Percentiles rank a stretch among this genome's conserved stretches.
phyloP scores from a whole-genome alignment of 352 stramenopile species.

The Phytophthora gonapodyides region DNA sequence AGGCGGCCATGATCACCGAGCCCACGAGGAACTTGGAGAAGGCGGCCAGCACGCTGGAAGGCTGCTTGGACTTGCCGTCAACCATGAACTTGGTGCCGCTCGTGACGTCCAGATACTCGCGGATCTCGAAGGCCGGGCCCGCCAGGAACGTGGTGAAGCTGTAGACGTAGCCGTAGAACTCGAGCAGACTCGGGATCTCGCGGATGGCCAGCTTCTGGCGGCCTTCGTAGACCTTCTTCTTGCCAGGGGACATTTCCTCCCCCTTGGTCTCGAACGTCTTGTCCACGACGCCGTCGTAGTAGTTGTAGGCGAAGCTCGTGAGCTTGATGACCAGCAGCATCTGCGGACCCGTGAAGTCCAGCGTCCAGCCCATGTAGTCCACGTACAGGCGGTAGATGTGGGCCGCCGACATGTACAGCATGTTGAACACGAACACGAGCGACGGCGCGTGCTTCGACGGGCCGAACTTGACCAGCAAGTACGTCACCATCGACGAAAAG shows the following conservation, averaged over 20 bases:
- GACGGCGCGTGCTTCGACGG: conserved; percentile 64
- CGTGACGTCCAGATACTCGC: conserved; percentile 89
- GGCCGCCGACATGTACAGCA: conserved; percentile 91
- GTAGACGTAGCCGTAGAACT: conserved; percentile 98
- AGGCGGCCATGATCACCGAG: conserved; percentile 61
- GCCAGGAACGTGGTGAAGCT: conserved; percentile 96
- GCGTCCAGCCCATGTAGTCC: conserved; percentile 93
- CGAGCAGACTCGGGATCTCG: conserved; percentile 89
- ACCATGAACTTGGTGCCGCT: conserved; percentile 62
- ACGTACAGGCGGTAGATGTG: conserved; percentile 96
- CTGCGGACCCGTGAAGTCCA: conserved; percentile 87
- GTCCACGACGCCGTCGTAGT: conserved; percentile 91
- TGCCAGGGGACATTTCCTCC: conserved; percentile 14
- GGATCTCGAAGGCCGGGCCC: conserved; percentile 95
- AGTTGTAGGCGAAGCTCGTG: conserved; percentile 97
- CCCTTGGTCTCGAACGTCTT: conserved; percentile 50
- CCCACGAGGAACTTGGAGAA: conserved; percentile 83
- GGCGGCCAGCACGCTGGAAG: conserved; percentile 68
- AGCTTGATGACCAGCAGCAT: conserved; percentile 98
- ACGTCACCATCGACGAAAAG: conserved; percentile 89
- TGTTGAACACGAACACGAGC: conserved; percentile 93
- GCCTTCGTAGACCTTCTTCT: conserved; percentile 38
- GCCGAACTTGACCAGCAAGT: conserved; percentile 82
- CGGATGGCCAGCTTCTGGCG: conserved; percentile 74
- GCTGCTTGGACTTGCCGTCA: conserved; percentile 49